Evolutionary conservation across 352 stramenopile genomes (phyloP), one percentile per base, ranked within the genome.

Genomic region (Plasmopara viticola): DNA sequence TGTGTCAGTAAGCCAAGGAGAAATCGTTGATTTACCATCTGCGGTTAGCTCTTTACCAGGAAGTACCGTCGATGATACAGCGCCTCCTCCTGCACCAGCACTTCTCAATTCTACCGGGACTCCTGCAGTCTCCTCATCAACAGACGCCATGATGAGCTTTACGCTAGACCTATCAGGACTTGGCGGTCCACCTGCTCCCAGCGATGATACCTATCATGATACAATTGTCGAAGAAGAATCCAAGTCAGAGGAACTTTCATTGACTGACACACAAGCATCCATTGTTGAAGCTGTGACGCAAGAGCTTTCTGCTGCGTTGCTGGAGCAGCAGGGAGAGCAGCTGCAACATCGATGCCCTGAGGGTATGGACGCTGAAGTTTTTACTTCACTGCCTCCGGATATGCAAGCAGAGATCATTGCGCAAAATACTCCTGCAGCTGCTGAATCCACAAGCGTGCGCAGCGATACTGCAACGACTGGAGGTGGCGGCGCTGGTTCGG

Each of bases 341-440:
- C 56, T 57, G 10, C 48, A 56, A 15, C 62, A 76, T 8, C 64
- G 67, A 39, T 98, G 95, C 51, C 95, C 95, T 5, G 87, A 96
- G 54, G 95, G 95, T 25, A 95, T 99, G 63, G 96, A 99, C 75
- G 76, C 78, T 15, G 96, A 99, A 64, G 96, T 99, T 1, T 99
- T 98, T 65, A 79, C 84, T 25, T 96, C 81, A 13, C 71, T 99
- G 42, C 96, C 96, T 35, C 44, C 84, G 4, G 95, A 98, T 51
- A 98, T 99, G 94, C 96, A 99, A 69, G 79, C 87, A 46, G 96
- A 99, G 63, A 94, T 98, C 53, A 60, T 98, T 38, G 83, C 85
- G 4, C 80, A 97, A 55, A 75, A 75, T 39, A 62, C 70, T 14
- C 72, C 79, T 51, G 50, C 64, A 31, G 48, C 57, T 15, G 30